Base-by-base conservation (phyloP, 1,284 basidiomycete species). In the Apiotrichum brassicae region DNA sequence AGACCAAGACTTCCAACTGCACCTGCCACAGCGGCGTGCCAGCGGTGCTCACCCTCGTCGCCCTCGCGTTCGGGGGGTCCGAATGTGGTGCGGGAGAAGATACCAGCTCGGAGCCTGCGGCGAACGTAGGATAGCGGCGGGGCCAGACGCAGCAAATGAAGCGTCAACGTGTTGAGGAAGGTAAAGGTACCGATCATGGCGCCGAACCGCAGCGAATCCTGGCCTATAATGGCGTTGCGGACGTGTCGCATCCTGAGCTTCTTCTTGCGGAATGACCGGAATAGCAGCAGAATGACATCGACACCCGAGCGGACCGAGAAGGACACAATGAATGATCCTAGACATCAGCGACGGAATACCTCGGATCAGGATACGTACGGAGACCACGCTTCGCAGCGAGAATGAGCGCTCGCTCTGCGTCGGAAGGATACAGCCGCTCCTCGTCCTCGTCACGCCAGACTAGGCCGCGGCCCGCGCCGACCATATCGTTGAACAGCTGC, bases 1-100 rank as follows among this genome's bases (percentile, higher is more conserved):
- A 97, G 81, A 0, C 85, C 86, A n/a, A 88, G 59, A 6, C 83
- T 84, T 1, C 66, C 86, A 23, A 92, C 65, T 0, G 86, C 82
- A 14, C 93, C 93, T 2, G 94, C 91, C 6, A 89, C 70, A 0
- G 88, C 83, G 1, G 92, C 84, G 64, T 97, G 87, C 92, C 93
- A 97, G 57, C 84, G 74, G 56, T 76, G 63, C 57, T 74, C 65
- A 32, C 71, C 64, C 59, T 70, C 53, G 79, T 76, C 18, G 80
- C 87, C 70, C 76, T 81, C 72, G 80, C 69, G 57, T 42, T 65
- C 59, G 13, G 68, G 66, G 16, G 70, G 68, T 1, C 70, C 68
- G 51, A 71, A 70, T 19, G 66, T 64, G 34, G 70, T 57, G 32
- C 56, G 53, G 18, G 61, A 57, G 54, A 65, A 61, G 4, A 64